Percentiles rank a stretch among this genome's conserved stretches.
phyloP scores from a whole-genome alignment of 768 basidiomycete species.

The Lactarius hatsudake region DNA sequence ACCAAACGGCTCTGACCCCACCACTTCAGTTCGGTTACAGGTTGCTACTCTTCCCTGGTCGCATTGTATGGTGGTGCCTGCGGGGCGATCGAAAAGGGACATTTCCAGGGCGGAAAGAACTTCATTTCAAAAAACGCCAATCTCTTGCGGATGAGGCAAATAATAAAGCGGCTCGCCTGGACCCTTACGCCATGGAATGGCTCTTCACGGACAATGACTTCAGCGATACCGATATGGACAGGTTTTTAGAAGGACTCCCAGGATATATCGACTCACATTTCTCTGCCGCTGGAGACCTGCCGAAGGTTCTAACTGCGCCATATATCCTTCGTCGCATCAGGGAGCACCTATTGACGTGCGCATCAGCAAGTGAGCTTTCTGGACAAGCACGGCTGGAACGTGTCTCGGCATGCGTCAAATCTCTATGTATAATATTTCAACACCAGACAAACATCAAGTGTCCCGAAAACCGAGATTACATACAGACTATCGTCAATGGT shows the following conservation, averaged over 20 bases:
- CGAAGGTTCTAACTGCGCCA: not conserved
- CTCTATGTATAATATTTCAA: constrained; percentile 1
- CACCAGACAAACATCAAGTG: not conserved
- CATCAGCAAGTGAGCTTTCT: constrained; percentile 3
- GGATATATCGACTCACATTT: constrained; percentile 11
- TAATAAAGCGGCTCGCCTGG: not conserved
- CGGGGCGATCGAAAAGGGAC: rapidly evolving
- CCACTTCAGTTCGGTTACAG: not conserved
- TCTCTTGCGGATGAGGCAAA: not conserved
- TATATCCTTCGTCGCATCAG: constrained; percentile 2
- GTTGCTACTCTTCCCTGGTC: not conserved
- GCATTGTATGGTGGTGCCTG: no score
- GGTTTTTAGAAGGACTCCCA: constrained; percentile 10
- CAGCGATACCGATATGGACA: constrained; percentile 17
- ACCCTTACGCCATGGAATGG: constrained; percentile 11
- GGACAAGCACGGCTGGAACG: constrained; percentile 1
- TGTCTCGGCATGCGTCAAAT: constrained; percentile 3
- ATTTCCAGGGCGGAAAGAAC: not conserved
- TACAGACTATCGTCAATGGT: not conserved
- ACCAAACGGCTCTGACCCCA: constrained; percentile 16
- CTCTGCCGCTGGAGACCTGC: not conserved
- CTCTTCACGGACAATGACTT: constrained; percentile 14
- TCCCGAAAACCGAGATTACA: not conserved
- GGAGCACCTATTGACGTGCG: constrained; percentile 14
- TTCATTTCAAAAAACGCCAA: not conserved